Evolutionary conservation across 495 filamentous ascomycete species (phyloP), one percentile per base, ranked within the genome.

Genomic region (Melanomma pulvis-pyrius): DNA sequence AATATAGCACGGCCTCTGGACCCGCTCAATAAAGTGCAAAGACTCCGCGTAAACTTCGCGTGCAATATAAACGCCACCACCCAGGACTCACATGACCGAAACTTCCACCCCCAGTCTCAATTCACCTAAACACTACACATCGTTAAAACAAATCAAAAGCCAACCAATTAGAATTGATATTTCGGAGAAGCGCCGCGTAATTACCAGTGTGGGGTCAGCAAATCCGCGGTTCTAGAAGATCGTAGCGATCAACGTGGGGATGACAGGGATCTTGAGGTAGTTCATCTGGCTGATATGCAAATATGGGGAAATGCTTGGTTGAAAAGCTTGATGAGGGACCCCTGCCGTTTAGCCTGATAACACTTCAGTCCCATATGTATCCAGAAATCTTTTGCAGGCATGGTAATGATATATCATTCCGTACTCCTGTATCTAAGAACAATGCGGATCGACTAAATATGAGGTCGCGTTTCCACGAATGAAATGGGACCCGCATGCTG

Each of bases 261-360:
- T 50, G 24, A 13, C 32, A 30, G 29, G 61, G 61, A 4, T 49
- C 24, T 2, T 44, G 32, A 36, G 24, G 28, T 24, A 21, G 1
- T 22, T 7, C 29, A 52, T 57, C 17, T 26, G 49, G 55, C 48
- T 60, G 48, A 60, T 67, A 34, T 67, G 17, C 17, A 46, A 5
- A 4, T 34, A 2, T 44, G 13, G 3, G 39, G 39, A 26, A 65
- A 44, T 67, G 65, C 59, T 67, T 67, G 49, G 50, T 48, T 49
- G 49, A 41, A 65, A 67, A 57, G 57, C 58, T 67, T 61, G 28
- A 61, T 62, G 55, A 30, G 26, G 24, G 1, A 67, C n/a, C 57
- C 64, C 50, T 56, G 48, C 51, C 19, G 9, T 61, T 67, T 62
- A 67, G 51, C 39, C 65, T 56, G 41, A 63, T 22, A 12, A 3